Percentiles rank a stretch among this genome's conserved stretches.
Conservation (phyloP, 83 land plant genomes). For the Picea abies region DNA sequence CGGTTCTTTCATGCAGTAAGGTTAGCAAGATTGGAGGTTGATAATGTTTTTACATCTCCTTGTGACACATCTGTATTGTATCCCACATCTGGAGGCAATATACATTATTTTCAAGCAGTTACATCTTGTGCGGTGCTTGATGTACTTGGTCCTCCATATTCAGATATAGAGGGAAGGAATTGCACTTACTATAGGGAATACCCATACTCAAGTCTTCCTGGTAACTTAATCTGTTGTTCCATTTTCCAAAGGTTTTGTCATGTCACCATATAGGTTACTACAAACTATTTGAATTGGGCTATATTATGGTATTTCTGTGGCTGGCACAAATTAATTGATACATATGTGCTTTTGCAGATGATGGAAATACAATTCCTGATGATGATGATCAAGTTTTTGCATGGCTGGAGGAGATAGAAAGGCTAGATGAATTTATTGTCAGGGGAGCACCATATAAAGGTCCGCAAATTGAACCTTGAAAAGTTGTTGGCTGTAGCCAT, state of each 20-base stretch:
- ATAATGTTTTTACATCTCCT: too few species aligned
- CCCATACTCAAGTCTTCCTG: conserved; percentile 35
- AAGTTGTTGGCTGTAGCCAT: neutral
- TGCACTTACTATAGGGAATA: conserved; percentile 70
- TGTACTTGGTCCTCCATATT: conserved; percentile 89
- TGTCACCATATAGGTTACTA: neutral
- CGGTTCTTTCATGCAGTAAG: conserved; percentile 36
- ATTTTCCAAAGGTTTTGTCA: neutral
- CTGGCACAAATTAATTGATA: neutral
- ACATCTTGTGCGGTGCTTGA: conserved; percentile 46
- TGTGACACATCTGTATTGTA: too few species aligned
- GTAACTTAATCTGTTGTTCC: conserved; percentile 24
- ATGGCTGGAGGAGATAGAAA: conserved; percentile 52
- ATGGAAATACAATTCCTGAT: conserved; percentile 7
- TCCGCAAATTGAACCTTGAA: conserved; percentile 31
- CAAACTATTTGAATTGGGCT: neutral
- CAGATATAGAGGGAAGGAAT: conserved; percentile 57
- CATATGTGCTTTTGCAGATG: neutral
- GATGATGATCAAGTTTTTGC: conserved; percentile 13
- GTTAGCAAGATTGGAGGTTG: conserved; percentile 53
- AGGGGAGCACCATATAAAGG: conserved; percentile 36
- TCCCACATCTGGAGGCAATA: too few species aligned
- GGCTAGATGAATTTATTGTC: conserved; percentile 44
- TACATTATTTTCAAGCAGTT: too few species aligned
- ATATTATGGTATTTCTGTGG: neutral